Conservation (phyloP, 495 filamentous ascomycete species). For the Parachaetomium inaequale region DNA sequence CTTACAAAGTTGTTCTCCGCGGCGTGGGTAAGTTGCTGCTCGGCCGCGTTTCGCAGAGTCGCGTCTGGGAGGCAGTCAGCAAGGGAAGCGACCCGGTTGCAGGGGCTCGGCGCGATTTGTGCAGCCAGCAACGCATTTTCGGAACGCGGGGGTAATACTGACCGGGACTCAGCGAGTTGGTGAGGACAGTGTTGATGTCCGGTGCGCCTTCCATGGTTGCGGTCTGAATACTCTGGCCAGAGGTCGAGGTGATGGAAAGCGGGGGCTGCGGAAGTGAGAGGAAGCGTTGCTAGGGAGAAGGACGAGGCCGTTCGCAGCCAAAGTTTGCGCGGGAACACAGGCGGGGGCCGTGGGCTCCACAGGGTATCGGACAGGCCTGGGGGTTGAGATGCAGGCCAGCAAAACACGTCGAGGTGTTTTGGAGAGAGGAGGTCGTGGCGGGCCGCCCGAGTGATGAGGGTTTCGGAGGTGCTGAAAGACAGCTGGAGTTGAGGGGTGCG, state of each 20-base stretch:
- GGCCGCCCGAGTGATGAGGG: neutral
- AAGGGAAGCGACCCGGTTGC: slow-evolving; percentile 15
- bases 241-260: slow-evolving; percentile 26
- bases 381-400: slow-evolving; percentile 15
- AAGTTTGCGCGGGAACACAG: slow-evolving; percentile 38
- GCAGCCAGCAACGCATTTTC: slow-evolving; percentile 12
- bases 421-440: neutral
- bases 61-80: slow-evolving; percentile 60
- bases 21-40: slow-evolving; percentile 89
- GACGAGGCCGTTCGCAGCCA: slow-evolving; percentile 31
- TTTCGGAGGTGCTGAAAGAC: slow-evolving; percentile 6
- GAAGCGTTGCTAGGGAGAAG: slow-evolving; percentile 31
- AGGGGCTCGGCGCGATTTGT: slow-evolving; percentile 21
- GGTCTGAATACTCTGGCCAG: slow-evolving; percentile 25
- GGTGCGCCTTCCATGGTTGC: slow-evolving; percentile 48
- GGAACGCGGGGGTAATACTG: slow-evolving; percentile 37
- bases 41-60: slow-evolving; percentile 79
- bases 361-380: slow-evolving; percentile 22
- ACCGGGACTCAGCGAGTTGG: slow-evolving; percentile 89
- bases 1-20: slow-evolving; percentile 93
- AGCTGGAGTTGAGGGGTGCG: slow-evolving; percentile 15
- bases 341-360: slow-evolving; percentile 33
- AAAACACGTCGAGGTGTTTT: slow-evolving; percentile 11
- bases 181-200: slow-evolving; percentile 67
- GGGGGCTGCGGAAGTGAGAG: slow-evolving; percentile 29